Conservation (phyloP, 495 filamentous ascomycete genomes). For the Daldinia loculata region DNA sequence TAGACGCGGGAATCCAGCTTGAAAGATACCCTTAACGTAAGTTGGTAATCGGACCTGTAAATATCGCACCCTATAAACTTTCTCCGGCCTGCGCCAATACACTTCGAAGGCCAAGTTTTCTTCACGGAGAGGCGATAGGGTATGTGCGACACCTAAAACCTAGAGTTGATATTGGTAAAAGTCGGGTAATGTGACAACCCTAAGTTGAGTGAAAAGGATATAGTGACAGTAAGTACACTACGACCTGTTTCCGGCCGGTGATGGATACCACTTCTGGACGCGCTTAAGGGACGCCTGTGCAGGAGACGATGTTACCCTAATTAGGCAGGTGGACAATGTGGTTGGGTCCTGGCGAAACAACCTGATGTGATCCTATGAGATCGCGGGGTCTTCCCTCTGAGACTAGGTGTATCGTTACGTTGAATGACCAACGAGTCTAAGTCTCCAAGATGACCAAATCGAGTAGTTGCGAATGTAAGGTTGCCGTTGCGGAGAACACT, state of each 20-base stretch:
- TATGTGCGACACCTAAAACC: conserved; percentile 24
- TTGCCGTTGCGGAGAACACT: conserved; percentile 32
- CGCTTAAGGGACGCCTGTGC: conserved; percentile 28
- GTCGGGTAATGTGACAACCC: conserved; percentile 36
- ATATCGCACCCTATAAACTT: conserved; percentile 23
- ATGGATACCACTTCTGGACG: conserved; percentile 29
- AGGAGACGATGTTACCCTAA: conserved; percentile 41
- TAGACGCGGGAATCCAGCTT: conserved; percentile 28
- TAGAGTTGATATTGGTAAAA: conserved; percentile 25
- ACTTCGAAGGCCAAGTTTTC: conserved; percentile 22
- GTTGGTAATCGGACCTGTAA: conserved; percentile 19
- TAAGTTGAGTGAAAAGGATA: conserved; percentile 26
- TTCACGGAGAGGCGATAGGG: conserved; percentile 4
- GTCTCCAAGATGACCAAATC: conserved; percentile 11
- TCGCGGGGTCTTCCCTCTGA: conserved; percentile 32
- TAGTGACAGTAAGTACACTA: conserved; percentile 26
- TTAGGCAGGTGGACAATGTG: conserved; percentile 40
- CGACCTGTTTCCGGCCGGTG: conserved; percentile 17
- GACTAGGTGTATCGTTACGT: conserved; percentile 42
- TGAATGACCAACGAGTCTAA: conserved; percentile 15
- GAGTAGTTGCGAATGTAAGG: conserved; percentile 33
- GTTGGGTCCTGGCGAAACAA: conserved; percentile 36
- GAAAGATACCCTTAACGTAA: conserved; percentile 20
- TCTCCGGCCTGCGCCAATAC: conserved; percentile 25
- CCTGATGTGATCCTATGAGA: conserved; percentile 41